Evolutionary conservation across 2,329 filamentous ascomycete species (phyloP), one percentile per base, ranked within the genome.

Genomic region (Cadophora gregata): DNA sequence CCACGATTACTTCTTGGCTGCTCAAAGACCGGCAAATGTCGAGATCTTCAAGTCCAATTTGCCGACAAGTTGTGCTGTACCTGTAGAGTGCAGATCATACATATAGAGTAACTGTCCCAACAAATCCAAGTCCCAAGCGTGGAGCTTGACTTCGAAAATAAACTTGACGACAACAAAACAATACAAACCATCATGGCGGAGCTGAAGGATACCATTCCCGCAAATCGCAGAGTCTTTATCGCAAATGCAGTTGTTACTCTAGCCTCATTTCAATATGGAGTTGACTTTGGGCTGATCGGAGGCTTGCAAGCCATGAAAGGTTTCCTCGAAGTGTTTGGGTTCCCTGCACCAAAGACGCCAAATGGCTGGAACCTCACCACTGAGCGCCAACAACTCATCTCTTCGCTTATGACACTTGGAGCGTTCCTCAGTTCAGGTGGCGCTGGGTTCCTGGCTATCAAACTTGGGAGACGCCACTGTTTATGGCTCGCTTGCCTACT

Each of bases 341-440:
- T 84, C 12, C 5, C 14, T 33, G 24, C 27, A 12, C 48, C 27
- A 16, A 63, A 60, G 7, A 70, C 65, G 47, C 67, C 67, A 6
- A 64, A 72, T 16, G 72, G 75, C 53, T 77, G 73, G 58, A 69
- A 69, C 29, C 59, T 59, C 38, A 61, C 82, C 78, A 80, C 80
- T 21, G 83, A 81, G 0, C 82, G 84, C 24, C 83, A 85, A 69
- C 81, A 82, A 70, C 79, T 85, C 3, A 85, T 85, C 68, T 80
- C 80, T 21, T 84, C 82, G 2, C 77, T 85, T 7, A 75, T 85
- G 24, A 85, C 81, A 0, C 76, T 85, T 1, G 83, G 83, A 0
- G 80, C 81, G 1, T 84, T 85, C 69, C 64, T 84, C 21, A 83
- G 82, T 5, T 82, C 67, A 4, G 60, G 56, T 81, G 1, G 78